Percentiles rank a stretch among this genome's conserved stretches.
phyloP scores from a whole-genome alignment of 495 filamentous ascomycete species.

The Xylaria sp. region DNA sequence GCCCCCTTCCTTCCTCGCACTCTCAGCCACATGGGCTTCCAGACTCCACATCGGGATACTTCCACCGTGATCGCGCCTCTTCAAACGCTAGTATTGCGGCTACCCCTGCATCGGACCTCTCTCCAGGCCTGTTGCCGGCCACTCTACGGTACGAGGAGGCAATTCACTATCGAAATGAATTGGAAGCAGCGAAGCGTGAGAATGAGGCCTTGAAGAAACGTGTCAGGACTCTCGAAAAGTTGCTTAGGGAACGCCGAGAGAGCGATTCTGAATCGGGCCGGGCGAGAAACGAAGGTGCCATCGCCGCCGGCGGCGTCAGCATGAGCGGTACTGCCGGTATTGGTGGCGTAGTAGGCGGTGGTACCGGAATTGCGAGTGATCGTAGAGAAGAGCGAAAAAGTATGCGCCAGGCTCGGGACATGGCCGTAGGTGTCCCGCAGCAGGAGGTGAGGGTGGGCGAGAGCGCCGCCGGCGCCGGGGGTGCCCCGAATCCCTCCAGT shows the following conservation, averaged over 20 bases:
- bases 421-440: constrained; percentile 54
- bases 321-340: constrained; percentile 36
- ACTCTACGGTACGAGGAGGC: constrained; percentile 75
- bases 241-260: constrained; percentile 52
- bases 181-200: constrained; percentile 77
- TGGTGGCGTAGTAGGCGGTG: constrained; percentile 31
- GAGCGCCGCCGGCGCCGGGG: constrained; percentile 55
- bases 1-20: constrained; percentile 36
- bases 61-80: constrained; percentile 35
- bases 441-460: constrained; percentile 62
- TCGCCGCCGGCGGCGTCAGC: constrained; percentile 41
- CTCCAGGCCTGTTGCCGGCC: constrained; percentile 56
- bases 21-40: constrained; percentile 33
- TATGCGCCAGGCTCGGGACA: constrained; percentile 24
- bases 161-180: constrained; percentile 68
- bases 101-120: constrained; percentile 47
- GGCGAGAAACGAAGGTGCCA: constrained; percentile 48
- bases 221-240: constrained; percentile 74
- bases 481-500: no score
- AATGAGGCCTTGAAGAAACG: constrained; percentile 78
- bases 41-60: constrained; percentile 45
- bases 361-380: constrained; percentile 35
- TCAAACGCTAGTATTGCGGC: constrained; percentile 42
- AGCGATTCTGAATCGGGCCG: constrained; percentile 53
- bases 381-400: constrained; percentile 39